Evolutionary conservation across 495 filamentous ascomycete species (phyloP), one percentile per base, ranked within the genome.

Genomic region (Staphylotrichum tortipilum): DNA sequence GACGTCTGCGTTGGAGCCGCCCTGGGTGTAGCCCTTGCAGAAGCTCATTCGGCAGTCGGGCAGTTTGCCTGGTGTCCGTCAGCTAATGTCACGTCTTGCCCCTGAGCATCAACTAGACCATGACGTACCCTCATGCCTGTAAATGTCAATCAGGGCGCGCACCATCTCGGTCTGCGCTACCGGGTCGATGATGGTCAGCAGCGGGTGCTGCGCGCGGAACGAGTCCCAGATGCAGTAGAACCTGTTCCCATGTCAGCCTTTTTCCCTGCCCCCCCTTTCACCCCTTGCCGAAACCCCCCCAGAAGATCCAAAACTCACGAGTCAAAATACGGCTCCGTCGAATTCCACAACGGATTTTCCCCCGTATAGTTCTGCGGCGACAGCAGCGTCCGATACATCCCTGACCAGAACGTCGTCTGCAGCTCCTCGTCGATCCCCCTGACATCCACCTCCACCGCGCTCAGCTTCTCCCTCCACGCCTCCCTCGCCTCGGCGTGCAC

Each of bases 151-250:
- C 18, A 88, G 60, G 42, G 77, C 78, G 6, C 82, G 67, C 29
- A 87, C 70, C 83, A 86, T 87, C 26, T 74, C 62, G 0, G 78
- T 82, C 62, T 86, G 82, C 1, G 78, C 74, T 0, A 64, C 39
- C 1, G 83, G 84, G 56, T 87, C 84, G 30, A 86, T 56, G 40
- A 88, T 67, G 3, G 82, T 86, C 21, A 88, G 50, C 1, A 88
- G 63, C 5, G 80, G 82, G 51, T 86, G 84, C 21, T 82, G 81
- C 15, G 78, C 82, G 0, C 84, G 72, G 59, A 82, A 88, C 0
- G 79, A 83, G 58, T 88, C 84, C 84, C 83, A 87, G 39, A 83
- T 84, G 50, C 81, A 86, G 53, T 88, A 88, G 60, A 78, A 88
- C 21, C 64, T 67, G 17, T 2, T 14, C 19, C 15, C 19, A 3